Evolutionary conservation across 192 early-diverging fungal genomes (phyloP), one percentile per base, ranked within the genome.

Genomic region (Neocallimastix lanati): DNA sequence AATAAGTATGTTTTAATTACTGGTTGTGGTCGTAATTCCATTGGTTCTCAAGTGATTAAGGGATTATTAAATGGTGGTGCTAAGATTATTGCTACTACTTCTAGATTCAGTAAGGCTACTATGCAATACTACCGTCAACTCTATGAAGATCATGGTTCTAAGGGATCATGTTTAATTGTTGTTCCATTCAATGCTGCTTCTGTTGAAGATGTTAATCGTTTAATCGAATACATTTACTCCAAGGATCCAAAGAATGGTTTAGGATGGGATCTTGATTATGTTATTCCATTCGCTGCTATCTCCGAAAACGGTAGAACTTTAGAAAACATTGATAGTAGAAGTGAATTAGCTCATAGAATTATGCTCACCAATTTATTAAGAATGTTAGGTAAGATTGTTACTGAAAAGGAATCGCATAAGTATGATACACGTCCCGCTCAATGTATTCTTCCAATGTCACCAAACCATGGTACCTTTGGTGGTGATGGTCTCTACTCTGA

Each of bases 391-490:
- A 86, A 89, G 77, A 90, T 98, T 78, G 95, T 94, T 85, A 84
- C 85, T 78, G 88, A 93, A 84, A 98, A 98, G 90, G 88, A 90
- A 81, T 80, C 81, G 81, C 83, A 88, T 36, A 89, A 92, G 36
- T 91, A 88, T 80, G 91, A 94, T 81, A 96, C 94, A 77, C 93
- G 94, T 78, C 94, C 95, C 67, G 93, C 96, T 28, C 91, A 92
- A 76, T 93, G 93, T 29, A 86, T 98, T 21, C 84, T 98, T 35
- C 96, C 96, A 13, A 83, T 97, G 78, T 98, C 96, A 79, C 96
- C 96, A 78, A 98, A 98, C 90, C 96, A 98, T 85, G 96, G 95
- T 78, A 93, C 93, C 7, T 98, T 98, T 82, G 96, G 96, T 80
- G 86, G 84, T 78, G 93, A 98, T 81, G 96, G 96, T 83, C 90